Evolutionary conservation across 2,329 filamentous ascomycete genomes (phyloP), one percentile per base, ranked within the genome.

Genomic region (Apiospora saccharicola): DNA sequence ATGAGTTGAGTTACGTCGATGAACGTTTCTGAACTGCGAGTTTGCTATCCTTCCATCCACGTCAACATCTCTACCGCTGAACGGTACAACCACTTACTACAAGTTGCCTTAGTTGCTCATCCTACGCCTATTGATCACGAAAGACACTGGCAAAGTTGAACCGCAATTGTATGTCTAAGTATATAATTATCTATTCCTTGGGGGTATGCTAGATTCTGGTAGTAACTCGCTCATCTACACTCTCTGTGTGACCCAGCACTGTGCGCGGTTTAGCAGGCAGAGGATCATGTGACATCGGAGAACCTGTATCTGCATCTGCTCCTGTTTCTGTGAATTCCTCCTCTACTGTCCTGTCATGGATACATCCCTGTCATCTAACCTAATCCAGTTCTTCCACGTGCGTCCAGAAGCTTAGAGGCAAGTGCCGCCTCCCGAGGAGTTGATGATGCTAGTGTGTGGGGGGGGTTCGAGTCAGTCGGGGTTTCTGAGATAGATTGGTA

Each of bases 381-480:
- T 30, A 4, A 10, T 7, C 53, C 53, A 30, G 4, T 12, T 61
- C 37, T n/a, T 19, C 19, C 22, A 1, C 3, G 7, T n/a, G 37
- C 8, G 37, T n/a, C 6, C 46, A n/a, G 8, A 22, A 22, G 7
- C 19, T 61, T 61, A 61, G 8, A 61, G 53, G 30, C 53, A 61
- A n/a, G 53, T 61, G 26, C 53, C 53, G 14, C 53, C 53, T 1
- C 53, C 53, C 26, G 53, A 61, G 16, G 53, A 61, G 53, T 61
- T 61, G 16, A 61, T 61, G 53, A 61, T 61, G 16, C 53, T 61
- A 61, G 7, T 22, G 26, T 30, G 26, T 26, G 8, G 22, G 13
- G 47, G 3, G n/a, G 22, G 7, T 49, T 49, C 13, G 6, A 37
- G 53, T 61, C 53, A 37, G 53, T 22, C 16, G 4, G 3, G 26